These are phyloP conservation scores for Boletus tomentosulus DNA, from an alignment of 768 basidiomycete species.

Conservation along the genomic window DNA sequence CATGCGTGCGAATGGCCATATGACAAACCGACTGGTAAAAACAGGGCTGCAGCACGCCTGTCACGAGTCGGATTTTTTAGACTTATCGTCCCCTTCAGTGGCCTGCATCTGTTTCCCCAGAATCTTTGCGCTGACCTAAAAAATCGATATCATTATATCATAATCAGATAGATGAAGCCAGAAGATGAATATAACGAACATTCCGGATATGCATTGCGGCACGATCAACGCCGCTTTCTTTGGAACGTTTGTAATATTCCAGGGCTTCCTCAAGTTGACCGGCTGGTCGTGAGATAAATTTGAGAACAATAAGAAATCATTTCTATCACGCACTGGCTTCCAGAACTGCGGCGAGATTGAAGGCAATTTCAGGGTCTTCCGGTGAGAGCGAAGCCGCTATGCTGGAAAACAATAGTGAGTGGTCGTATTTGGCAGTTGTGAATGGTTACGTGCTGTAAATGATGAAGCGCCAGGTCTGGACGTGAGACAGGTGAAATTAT, in stretches of 20 bases:
- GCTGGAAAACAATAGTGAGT: constrained; percentile 44
- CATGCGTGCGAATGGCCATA: constrained; percentile 8
- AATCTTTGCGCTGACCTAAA: constrained; percentile 78
- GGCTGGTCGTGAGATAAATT: constrained; percentile 44
- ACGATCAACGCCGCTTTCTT: constrained; percentile 74
- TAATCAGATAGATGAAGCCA: constrained; percentile 15
- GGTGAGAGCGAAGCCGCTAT: constrained; percentile 80
- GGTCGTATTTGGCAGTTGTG: constrained; percentile 27
- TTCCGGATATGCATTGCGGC: constrained; percentile 82
- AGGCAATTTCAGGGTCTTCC: constrained; percentile 87
- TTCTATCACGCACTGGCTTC: constrained; percentile 68
- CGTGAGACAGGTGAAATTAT: constrained; percentile 75
- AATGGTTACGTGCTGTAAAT: constrained; percentile 58
- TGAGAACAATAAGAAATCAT: constrained; percentile 33
- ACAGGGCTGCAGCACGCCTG: constrained; percentile 3
- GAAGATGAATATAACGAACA: constrained; percentile 39
- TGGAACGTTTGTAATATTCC: constrained; percentile 74
- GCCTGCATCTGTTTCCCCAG: constrained; percentile 54
- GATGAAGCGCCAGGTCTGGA: constrained; percentile 83
- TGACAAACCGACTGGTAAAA: constrained; percentile 13
- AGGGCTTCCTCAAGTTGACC: constrained; percentile 79
- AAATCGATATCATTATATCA: constrained; percentile 7
- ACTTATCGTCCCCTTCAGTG: constrained; percentile 27
- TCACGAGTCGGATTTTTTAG: constrained; percentile 29
- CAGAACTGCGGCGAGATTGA: constrained; percentile 86